Evolutionary conservation across 2,329 filamentous ascomycete species (phyloP).

Genomic region (Talaromyces pinophilus): DNA sequence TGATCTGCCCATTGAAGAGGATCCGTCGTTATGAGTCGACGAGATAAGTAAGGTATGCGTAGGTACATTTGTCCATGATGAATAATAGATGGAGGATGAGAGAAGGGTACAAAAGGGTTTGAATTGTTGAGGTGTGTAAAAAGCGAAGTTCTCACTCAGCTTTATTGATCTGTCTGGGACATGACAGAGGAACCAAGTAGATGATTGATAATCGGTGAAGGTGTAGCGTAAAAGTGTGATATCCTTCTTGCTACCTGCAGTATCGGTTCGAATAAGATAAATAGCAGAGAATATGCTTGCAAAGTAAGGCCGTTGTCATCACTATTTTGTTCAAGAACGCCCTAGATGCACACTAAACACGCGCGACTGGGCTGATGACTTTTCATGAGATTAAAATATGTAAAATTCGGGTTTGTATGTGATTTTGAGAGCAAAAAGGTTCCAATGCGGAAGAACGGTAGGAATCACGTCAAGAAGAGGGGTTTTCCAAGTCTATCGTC

Average conservation of each 20-base stretch:
- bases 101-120: background rate
- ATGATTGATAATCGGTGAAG: background rate
- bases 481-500: constrained; percentile 25
- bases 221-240: no score
- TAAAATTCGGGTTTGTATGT: background rate
- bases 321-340: background rate
- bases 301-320: constrained; percentile 3
- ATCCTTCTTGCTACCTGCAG: background rate
- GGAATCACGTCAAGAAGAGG: background rate
- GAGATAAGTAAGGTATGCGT: background rate
- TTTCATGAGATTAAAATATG: constrained; percentile 13
- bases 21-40: background rate
- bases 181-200: background rate
- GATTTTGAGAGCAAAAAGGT: background rate
- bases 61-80: background rate
- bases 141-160: background rate
- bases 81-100: background rate
- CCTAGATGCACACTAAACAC: constrained; percentile 8
- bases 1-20: background rate
- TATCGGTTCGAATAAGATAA: background rate
- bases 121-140: background rate
- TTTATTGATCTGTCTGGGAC: background rate
- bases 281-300: background rate
- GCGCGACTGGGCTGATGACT: constrained; percentile 5
- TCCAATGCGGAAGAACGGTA: background rate